Evolutionary conservation across 2,329 filamentous ascomycete species (phyloP), one percentile per base, ranked within the genome.

Genomic region (Scolecobasidium constrictum): DNA sequence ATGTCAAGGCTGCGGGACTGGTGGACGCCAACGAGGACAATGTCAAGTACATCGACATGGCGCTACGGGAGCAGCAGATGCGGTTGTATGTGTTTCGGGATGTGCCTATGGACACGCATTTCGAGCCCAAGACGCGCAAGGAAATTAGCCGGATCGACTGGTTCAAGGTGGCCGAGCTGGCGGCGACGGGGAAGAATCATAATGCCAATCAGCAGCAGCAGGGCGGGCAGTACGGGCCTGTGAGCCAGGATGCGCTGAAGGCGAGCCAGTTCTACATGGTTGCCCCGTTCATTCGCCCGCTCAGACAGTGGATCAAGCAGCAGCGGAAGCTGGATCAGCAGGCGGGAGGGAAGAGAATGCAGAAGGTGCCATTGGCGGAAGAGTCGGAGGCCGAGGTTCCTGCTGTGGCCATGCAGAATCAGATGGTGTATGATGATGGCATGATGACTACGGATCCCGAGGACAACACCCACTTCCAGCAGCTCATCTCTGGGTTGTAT

Each of bases 191-290:
- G 43, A 78, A 72, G 51, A 87, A 82, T 56, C 69, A 69, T 15
- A 60, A 60, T 38, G 35, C 36, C 19, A 39, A 17, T 21, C 13
- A 26, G 7, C 67, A 67, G 11, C 71, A 76, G 43, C 72, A 78
- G n/a, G 72, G 77, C 36, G 72, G 81, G 40, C 65, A 61, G 12
- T 60, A 60, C 23, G 67, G 67, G 12, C 9, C 9, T n/a, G 26
- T 31, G n/a, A 9, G 9, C n/a, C 69, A 73, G 26, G 70, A 74
- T 11, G 63, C 65, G 21, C 63, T 76, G 11, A 85, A 82, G 52
- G 78, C 79, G 33, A 87, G 85, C 60, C 95, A 90, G 56, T 96
- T 95, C 59, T 98, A 95, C 64, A 95, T 96, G 86, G 92, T 98
- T 15, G 87, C 87, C 0, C 88, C 90, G 0, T 98, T 98, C 57